Base-by-base conservation (phyloP, 305 asterid genomes). In the Fraxinus ornus region DNA sequence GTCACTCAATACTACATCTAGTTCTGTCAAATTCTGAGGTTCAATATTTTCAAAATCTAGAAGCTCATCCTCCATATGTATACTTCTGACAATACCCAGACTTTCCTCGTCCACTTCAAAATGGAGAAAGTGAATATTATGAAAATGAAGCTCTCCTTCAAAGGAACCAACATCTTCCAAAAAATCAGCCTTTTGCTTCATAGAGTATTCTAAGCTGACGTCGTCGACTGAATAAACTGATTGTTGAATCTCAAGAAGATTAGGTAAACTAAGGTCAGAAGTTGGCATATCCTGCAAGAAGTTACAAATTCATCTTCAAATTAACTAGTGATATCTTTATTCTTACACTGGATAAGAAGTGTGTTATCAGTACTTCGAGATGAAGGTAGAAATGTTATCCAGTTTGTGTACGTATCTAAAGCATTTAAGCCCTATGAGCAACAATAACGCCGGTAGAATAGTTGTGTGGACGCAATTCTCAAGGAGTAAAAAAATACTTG, bases 21-120 rank as follows among this genome's bases (percentile, higher is more conserved):
- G 82, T 84, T 84, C 89, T 79, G 78, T 79, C 87, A 84, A 86
- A 76, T 80, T 86, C 87, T 85, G 90, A 86, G 79, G 82, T 81
- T 88, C 93, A 84, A 89, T 86, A 86, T 80, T 77, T 77, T 89
- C 89, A 81, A 91, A 88, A 75, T 83, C 78, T 85, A 82, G 85
- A 86, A 85, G 80, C 81, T 89, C 92, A 84, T 90, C 91, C 86
- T 83, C 79, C 32, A 71, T 75, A 75, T 79, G 79, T 73, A 62
- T 84, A 79, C 83, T 87, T 41, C 80, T 89, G 72, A 77, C 85
- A 82, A 88, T 85, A 76, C 86, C 89, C 85, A 90, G 84, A 84
- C 89, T 82, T 81, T 91, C 93, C 86, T 87, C 90, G 44, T 89
- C 90, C 82, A 91, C 89, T 88, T 95, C 98, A 84, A 92, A 89